These are phyloP conservation scores for Triticum turgidum DNA, from an alignment of 176 grass and related monocot species.

Conservation along the genomic window DNA sequence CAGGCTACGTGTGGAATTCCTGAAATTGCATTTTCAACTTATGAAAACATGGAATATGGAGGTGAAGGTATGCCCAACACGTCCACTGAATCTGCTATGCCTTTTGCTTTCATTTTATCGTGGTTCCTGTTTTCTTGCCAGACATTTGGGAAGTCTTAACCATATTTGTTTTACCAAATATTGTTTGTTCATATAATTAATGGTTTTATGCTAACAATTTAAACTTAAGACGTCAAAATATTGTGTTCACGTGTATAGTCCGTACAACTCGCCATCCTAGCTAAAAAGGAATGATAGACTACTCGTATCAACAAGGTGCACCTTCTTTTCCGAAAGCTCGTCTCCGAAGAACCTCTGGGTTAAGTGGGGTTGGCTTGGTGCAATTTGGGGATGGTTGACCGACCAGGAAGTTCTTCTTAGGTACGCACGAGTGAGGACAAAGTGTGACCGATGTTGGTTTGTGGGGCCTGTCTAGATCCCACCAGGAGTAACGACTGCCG, in stretches of 20 bases:
- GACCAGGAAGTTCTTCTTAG: too few species aligned
- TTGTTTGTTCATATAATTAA: conserved; percentile 1
- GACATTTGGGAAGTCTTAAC: neutral
- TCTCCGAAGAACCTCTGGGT: too few species aligned
- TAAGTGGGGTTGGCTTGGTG: too few species aligned
- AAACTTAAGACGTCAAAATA: conserved; percentile 11
- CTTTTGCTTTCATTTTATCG: conserved; percentile 24
- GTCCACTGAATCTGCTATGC: conserved; percentile 19
- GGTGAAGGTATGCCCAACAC: conserved; percentile 66
- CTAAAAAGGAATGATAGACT: too few species aligned
- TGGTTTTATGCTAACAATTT: neutral
- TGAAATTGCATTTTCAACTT: conserved; percentile 92
- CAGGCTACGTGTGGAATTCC: conserved; percentile 96
- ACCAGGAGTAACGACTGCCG: too few species aligned
- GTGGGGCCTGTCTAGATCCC: too few species aligned
- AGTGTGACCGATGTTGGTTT: too few species aligned
- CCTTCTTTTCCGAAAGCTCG: too few species aligned
- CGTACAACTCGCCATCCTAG: neutral
- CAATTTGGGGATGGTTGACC: too few species aligned
- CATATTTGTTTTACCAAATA: neutral
- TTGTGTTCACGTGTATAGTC: neutral
- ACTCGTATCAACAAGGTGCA: too few species aligned
- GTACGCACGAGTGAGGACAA: too few species aligned
- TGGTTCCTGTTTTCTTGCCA: neutral
- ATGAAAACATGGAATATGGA: conserved; percentile 98